Base-by-base conservation (phyloP, 306 rosid species). In the Elaeagnus macrophylla region DNA sequence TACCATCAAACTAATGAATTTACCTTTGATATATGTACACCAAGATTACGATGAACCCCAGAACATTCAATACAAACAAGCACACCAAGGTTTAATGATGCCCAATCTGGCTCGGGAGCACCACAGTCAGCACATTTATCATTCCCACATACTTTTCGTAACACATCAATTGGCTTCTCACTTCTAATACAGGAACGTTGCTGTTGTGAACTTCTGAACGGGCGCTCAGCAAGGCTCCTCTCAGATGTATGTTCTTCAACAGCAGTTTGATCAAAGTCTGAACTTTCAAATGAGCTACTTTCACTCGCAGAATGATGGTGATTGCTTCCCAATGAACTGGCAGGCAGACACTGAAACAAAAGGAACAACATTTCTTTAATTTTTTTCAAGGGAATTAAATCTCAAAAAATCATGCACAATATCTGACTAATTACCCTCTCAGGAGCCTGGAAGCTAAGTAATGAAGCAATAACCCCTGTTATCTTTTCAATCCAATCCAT, bases 401-500 rank as follows among this genome's bases (percentile, higher is more conserved):
- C 32, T 70, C 65, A 32, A 35, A 67, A 38, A 61, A 17, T 10
- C 42, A 61, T 62, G 48, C 25, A 61, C 46, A 59, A 63, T 36
- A 57, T 55, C 12, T n/a, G 8, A 48, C 54, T 60, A 66, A 54
- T 76, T 93, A 93, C 96, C 88, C 93, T 80, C 69, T 87, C 99
- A 66, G 99, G 96, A 73, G 81, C 79, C 77, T 93, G 99, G 71
- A 96, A 93, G 65, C 95, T 84, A 56, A 93, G 88, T 75, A 93
- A 76, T 39, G 99, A 93, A 57, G 99, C 96, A 79, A 93, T 93
- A 72, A 93, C 99, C 60, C 99, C 99, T 1, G 99, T 93, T 72
- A 93, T 93, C 83, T 93, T 93, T 72, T 93, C 99, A 67, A 93
- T 93, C 99, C 99, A 93, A 75, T 93, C 99, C 96, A 88, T 88